Conservation (phyloP, 225 moss, liverwort and hornwort species). For the Neckera pumila region DNA sequence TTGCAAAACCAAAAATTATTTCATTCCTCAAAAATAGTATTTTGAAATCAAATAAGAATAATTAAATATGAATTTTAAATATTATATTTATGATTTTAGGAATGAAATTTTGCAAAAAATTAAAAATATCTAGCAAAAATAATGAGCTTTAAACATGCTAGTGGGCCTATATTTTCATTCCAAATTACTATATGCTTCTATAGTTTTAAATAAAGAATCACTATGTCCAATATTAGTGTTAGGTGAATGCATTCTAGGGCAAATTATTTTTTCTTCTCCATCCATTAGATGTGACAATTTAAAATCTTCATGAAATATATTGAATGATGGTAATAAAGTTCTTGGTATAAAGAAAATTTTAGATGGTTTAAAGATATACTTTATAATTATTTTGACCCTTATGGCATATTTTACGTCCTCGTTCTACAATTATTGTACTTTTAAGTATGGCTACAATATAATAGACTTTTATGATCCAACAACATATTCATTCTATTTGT, state of each 20-base stretch:
- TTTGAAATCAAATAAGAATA: not conserved
- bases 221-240: not conserved
- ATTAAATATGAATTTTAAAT: too few relatives aligned
- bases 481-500: not conserved
- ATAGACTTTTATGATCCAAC: not conserved
- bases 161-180: too few relatives aligned
- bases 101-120: not conserved
- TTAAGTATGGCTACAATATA: not conserved
- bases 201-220: not conserved
- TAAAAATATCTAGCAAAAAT: not conserved
- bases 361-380: not conserved
- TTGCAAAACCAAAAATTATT: not conserved
- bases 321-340: too few relatives aligned
- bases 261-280: rapidly evolving
- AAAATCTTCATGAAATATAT: too few relatives aligned
- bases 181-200: not conserved
- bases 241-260: not conserved
- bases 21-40: too few relatives aligned
- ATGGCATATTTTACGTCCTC: too few relatives aligned
- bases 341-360: rapidly evolving
- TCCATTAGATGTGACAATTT: not conserved
- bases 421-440: not conserved
- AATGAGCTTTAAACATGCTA: not conserved
- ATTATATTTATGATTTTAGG: rapidly evolving
- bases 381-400: not conserved